Base-by-base conservation (phyloP, 148 eudicot genomes). In the Chenopodium formosanum region DNA sequence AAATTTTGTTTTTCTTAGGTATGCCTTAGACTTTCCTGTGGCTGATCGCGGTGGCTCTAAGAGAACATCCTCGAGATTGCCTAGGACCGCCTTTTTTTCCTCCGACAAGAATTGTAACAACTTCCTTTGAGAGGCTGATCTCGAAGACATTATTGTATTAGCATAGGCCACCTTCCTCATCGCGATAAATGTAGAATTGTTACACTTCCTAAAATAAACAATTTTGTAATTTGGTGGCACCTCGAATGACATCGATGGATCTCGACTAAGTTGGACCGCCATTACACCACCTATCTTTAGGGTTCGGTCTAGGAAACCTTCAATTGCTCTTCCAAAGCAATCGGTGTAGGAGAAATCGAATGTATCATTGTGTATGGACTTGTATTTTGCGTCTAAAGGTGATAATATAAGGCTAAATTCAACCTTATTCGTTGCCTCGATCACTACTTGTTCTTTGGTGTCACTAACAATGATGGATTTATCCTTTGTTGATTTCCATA, bases 51-150 rank as follows among this genome's bases (percentile, higher is more conserved):
- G 92, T 2, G 92, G 92, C 71, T 91, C 94, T 14, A 90, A 78
- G 66, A 90, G 88, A 16, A 91, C 92, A 58, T 90, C 92, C 78
- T 91, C 92, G 1, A 91, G 90, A n/a, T 87, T 88, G 63, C 81
- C 83, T 1, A 90, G 73, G 2, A 89, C 89, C 0, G 84, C 88
- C 79, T 88, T 91, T 65, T 87, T 91, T 44, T 84, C 89, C 47
- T 88, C 88, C 0, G 87, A 60, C 7, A 83, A 67, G 50, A 79
- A 74, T 23, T 87, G 81, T 22, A 77, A 65, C 1, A 89, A 76
- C 81, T 73, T 83, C 73, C 92, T 73, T 34, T 67, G 71, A 8
- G 53, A 70, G 1, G 87, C 75, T 14, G 71, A 83, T 17, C 13
- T 69, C 22, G 81, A 20, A 20, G 78, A 17, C 62, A 31, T 52